Evolutionary conservation across 306 rosid species (phyloP).

Genomic region (Vigna angularis): DNA sequence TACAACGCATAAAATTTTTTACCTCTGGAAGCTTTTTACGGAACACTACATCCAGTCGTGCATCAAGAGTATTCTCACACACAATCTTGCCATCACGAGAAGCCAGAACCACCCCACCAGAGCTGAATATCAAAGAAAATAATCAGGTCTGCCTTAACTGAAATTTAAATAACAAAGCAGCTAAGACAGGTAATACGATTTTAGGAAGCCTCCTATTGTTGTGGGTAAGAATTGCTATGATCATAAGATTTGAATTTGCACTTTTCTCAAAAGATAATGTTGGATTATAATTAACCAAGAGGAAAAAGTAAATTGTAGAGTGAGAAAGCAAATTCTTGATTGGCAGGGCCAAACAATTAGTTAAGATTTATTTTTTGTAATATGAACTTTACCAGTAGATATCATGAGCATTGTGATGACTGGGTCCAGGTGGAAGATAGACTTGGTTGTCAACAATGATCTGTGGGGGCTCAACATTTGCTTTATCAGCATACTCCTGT

Average conservation of each 20-base stretch:
- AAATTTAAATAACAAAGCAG: constrained; percentile 36
- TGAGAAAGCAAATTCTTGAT: constrained; percentile 37
- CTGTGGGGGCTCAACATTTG: constrained; percentile 77
- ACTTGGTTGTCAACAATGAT: constrained; percentile 73
- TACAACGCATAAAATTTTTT: background rate
- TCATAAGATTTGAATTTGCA: constrained; percentile 12
- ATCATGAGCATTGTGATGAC: constrained; percentile 74
- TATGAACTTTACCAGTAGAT: constrained; percentile 69
- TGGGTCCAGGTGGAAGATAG: constrained; percentile 90
- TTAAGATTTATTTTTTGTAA: constrained; percentile 23
- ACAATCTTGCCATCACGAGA: constrained; percentile 98
- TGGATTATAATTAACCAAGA: constrained; percentile 6
- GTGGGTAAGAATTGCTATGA: no score
- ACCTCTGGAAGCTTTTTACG: constrained; percentile 99
- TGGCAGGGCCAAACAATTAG: constrained; percentile 6
- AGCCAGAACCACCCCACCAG: constrained; percentile 99
- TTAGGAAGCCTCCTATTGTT: constrained; percentile 32
- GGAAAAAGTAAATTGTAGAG: background rate
- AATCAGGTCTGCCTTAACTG: constrained; percentile 40
- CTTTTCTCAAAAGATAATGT: constrained; percentile 1
- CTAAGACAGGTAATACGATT: constrained; percentile 14
- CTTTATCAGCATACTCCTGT: constrained; percentile 77
- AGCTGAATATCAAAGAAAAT: constrained; percentile 60
- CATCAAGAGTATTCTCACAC: constrained; percentile 92
- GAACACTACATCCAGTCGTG: constrained; percentile 90